These are phyloP conservation scores for Fusarium secorum DNA, from an alignment of 2,329 filamentous ascomycete genomes.

Conservation along the genomic window DNA sequence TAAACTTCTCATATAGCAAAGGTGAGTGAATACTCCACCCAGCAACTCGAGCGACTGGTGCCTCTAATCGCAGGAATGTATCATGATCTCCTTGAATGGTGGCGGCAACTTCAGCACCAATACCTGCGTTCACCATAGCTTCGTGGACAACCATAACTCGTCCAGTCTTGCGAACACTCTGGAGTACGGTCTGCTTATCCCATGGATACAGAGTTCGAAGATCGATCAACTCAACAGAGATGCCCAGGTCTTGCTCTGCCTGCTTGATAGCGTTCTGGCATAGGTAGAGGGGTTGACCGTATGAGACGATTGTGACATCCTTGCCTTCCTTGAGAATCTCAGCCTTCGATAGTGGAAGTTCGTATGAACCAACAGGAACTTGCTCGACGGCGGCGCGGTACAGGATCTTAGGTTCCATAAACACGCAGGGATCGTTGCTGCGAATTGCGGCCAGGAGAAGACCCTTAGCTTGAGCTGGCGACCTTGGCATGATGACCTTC, in stretches of 20 bases:
- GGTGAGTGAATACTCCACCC: conserved; percentile 91
- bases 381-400: conserved; percentile 93
- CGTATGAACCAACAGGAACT: conserved; percentile 81
- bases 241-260: conserved; percentile 76
- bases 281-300: conserved; percentile 87
- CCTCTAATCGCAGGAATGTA: conserved; percentile 84
- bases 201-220: conserved; percentile 89
- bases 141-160: conserved; percentile 90
- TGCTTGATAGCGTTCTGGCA: conserved; percentile 79
- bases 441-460: conserved; percentile 79
- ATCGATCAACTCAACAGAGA: conserved; percentile 86
- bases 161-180: conserved; percentile 87
- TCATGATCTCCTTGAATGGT: conserved; percentile 80
- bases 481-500: conserved; percentile 84
- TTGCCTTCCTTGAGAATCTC: conserved; percentile 83
- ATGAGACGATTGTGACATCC: conserved; percentile 85
- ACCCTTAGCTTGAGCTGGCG: conserved; percentile 87
- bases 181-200: conserved; percentile 82
- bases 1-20: conserved; percentile 79
- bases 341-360: conserved; percentile 85
- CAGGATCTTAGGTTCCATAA: conserved; percentile 93
- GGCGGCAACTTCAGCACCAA: conserved; percentile 88
- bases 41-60: conserved; percentile 83
- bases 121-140: conserved; percentile 87
- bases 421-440: conserved; percentile 86